Evolutionary conservation across 768 basidiomycete species (phyloP).

Genomic region (Dioszegia aurantiaca): DNA sequence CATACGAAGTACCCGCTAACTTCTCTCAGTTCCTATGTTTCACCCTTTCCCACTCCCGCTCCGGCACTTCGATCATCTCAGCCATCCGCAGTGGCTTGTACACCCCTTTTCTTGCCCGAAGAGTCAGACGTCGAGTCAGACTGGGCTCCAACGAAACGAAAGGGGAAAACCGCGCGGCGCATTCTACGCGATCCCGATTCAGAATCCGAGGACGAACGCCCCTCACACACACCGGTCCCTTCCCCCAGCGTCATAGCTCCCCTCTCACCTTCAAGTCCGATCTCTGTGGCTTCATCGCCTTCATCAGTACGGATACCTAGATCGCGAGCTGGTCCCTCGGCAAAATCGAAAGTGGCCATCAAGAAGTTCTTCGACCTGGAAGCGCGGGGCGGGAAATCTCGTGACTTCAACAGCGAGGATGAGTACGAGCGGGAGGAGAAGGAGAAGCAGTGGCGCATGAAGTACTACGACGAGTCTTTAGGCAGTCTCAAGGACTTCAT

Average conservation of each 20-base stretch:
- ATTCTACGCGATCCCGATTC: conserved; percentile 10
- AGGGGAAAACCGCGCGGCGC: background rate
- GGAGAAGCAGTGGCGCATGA: conserved; percentile 12
- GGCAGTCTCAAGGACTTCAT: conserved; percentile 44
- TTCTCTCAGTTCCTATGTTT: background rate
- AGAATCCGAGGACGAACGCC: background rate
- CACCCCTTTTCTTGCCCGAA: conserved; percentile 7
- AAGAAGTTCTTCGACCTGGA: conserved; percentile 4
- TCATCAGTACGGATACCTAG: background rate
- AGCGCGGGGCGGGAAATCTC: background rate
- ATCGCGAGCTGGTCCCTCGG: conserved; percentile 2
- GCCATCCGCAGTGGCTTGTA: background rate
- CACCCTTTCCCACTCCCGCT: conserved; percentile 10
- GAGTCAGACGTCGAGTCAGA: conserved; percentile 3
- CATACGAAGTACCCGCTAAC: no score
- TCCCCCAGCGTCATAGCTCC: no score
- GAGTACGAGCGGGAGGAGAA: conserved; percentile 12
- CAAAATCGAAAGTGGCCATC: background rate
- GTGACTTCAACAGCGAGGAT: conserved; percentile 12
- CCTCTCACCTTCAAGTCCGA: background rate
- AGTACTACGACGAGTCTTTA: conserved; percentile 28
- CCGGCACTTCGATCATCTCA: background rate
- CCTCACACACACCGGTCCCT: background rate
- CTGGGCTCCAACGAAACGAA: background rate
- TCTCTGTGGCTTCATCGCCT: conserved; percentile 4